phyloP scores from a whole-genome alignment of 2,329 filamentous ascomycete species.

The Cercospora brassicicola region DNA sequence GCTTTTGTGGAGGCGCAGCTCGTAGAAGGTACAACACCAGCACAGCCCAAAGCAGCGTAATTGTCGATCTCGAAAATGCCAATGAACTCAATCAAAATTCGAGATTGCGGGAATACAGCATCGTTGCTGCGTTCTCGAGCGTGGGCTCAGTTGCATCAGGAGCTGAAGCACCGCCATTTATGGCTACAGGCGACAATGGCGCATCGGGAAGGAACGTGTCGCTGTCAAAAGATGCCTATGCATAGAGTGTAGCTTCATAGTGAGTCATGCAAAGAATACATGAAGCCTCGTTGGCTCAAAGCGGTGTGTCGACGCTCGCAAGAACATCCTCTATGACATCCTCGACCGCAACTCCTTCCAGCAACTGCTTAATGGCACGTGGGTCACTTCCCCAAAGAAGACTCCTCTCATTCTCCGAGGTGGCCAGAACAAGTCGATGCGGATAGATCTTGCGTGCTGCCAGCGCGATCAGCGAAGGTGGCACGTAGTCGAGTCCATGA shows the following conservation, averaged over 20 bases:
- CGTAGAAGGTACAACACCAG: not conserved
- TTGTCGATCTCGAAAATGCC: not conserved
- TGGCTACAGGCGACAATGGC: not conserved
- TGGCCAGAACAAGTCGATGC: constrained; percentile 74
- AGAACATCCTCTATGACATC: constrained; percentile 61
- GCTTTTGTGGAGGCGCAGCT: constrained; percentile 9
- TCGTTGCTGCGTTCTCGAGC: too few species aligned
- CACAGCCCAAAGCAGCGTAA: not conserved
- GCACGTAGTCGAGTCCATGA: constrained; percentile 76
- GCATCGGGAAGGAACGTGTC: not conserved
- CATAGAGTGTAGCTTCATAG: not conserved
- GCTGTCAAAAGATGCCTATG: not conserved
- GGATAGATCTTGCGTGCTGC: constrained; percentile 84
- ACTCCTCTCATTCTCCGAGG: constrained; percentile 73
- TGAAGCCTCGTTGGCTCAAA: constrained; percentile 37
- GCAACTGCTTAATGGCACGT: constrained; percentile 64
- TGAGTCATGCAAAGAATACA: not conserved
- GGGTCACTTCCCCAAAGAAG: constrained; percentile 88
- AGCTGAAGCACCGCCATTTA: too few species aligned
- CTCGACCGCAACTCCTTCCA: constrained; percentile 60
- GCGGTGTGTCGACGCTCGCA: constrained; percentile 56
- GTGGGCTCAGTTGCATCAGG: too few species aligned
- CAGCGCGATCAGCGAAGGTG: constrained; percentile 78
- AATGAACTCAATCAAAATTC: not conserved
- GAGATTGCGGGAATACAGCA: too few species aligned